These are phyloP conservation scores for Ettlia oleoabundans DNA, from an alignment of 139 green algal species.

Conservation along the genomic window DNA sequence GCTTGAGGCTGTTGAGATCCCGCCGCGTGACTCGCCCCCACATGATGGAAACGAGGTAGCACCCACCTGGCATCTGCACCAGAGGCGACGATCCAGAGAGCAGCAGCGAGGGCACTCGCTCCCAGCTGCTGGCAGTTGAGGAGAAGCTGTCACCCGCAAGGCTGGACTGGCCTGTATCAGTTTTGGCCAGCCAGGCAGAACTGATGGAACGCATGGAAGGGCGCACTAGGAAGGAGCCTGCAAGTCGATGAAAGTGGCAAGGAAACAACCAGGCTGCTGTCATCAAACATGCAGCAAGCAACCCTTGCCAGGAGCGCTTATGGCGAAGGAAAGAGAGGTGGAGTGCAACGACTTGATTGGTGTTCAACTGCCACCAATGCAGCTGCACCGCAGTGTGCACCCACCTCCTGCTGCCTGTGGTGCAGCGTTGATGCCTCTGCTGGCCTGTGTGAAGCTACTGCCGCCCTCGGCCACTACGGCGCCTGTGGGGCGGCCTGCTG, in stretches of 20 bases:
- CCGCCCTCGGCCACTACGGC: slow-evolving; percentile 32
- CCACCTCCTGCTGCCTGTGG: not conserved
- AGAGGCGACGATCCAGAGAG: not conserved
- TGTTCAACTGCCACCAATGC: not conserved
- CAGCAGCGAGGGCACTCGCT: not conserved
- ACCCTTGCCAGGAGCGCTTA: no score
- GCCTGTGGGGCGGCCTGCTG: not conserved
- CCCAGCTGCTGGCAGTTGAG: not conserved
- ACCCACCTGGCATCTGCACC: not conserved
- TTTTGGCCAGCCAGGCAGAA: not conserved
- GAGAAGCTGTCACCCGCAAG: not conserved
- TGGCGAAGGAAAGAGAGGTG: not conserved
- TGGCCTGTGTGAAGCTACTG: slow-evolving; percentile 22
- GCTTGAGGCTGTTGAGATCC: not conserved
- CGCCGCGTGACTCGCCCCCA: no score
- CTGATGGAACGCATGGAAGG: not conserved
- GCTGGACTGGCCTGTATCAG: not conserved
- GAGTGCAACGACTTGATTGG: not conserved
- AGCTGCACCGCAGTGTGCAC: not conserved
- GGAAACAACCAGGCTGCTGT: not conserved
- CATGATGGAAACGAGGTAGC: no score
- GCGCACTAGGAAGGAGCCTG: not conserved
- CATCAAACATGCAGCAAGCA: no score
- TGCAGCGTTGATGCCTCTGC: not conserved
- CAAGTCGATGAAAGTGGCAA: not conserved